Conservation (phyloP, 2,329 filamentous ascomycete species). For the Cercospora brassicicola region DNA sequence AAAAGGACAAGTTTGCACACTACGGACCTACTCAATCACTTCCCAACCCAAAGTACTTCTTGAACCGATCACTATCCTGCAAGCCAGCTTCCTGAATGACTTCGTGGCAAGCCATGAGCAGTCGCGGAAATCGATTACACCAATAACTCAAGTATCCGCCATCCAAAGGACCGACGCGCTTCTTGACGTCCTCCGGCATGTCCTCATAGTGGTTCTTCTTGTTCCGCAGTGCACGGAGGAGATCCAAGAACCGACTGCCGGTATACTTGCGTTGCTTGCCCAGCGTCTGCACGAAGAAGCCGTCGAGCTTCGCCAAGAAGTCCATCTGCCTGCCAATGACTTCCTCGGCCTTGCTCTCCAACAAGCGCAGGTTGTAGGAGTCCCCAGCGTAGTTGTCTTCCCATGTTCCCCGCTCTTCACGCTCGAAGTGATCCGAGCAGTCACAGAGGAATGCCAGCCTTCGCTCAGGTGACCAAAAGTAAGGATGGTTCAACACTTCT, state of each 20-base stretch:
- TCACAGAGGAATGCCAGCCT: conserved; percentile 91
- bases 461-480: conserved; percentile 93
- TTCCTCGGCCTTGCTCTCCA: conserved; percentile 53
- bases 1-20: neutral
- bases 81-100: conserved; percentile 68
- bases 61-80: conserved; percentile 65
- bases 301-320: conserved; percentile 74
- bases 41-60: conserved; percentile 62
- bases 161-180: conserved; percentile 69
- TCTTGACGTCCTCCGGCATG: conserved; percentile 78
- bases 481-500: conserved; percentile 86
- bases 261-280: conserved; percentile 96
- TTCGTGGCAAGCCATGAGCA: conserved; percentile 77
- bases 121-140: conserved; percentile 73
- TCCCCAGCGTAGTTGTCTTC: conserved; percentile 37
- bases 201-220: conserved; percentile 99
- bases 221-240: conserved; percentile 85
- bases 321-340: conserved; percentile 60
- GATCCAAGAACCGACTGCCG: conserved; percentile 76
- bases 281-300: conserved; percentile 81
- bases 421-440: conserved; percentile 94
- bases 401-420: conserved; percentile 70
- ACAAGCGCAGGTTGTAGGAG: conserved; percentile 62
- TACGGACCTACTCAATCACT: conserved; percentile 11
- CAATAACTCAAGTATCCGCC: conserved; percentile 79